Percentiles rank a stretch among this genome's conserved stretches.
Evolutionary conservation across 805 yeast species (phyloP).

Genomic region (Metschnikowia peoriensis): DNA sequence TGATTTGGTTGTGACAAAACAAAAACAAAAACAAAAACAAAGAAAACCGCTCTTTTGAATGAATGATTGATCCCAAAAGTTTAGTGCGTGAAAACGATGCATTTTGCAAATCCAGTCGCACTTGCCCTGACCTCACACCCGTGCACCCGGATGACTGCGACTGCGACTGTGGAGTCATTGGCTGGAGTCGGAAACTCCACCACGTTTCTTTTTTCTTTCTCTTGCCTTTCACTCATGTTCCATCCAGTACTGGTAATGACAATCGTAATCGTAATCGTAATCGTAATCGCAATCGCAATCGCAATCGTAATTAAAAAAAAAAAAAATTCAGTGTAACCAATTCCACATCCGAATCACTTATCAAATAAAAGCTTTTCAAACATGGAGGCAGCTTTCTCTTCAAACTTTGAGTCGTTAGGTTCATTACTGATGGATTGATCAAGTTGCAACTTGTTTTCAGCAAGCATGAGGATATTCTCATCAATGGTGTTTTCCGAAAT

Average conservation of each 20-base stretch:
- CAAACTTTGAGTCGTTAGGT: slow-evolving; percentile 40
- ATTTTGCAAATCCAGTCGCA: neutral
- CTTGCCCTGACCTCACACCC: slow-evolving; percentile 1
- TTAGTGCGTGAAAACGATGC: neutral
- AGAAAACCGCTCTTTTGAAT: neutral
- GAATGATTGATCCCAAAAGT: neutral
- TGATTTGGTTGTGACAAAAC: neutral
- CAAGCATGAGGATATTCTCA: slow-evolving; percentile 81
- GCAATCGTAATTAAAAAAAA: no score
- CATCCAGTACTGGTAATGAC: neutral
- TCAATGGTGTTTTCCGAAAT: slow-evolving; percentile 78
- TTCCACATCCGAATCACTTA: neutral
- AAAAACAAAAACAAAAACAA: neutral
- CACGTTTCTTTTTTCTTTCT: slow-evolving; percentile 1
- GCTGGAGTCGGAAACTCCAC: neutral
- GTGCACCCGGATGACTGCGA: slow-evolving; percentile 6
- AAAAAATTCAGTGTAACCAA: neutral
- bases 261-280: neutral
- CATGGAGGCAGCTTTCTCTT: slow-evolving; percentile 51
- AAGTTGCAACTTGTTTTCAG: slow-evolving; percentile 85
- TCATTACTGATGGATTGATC: slow-evolving; percentile 61
- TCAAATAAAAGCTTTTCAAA: slow-evolving; percentile 50
- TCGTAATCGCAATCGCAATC: neutral
- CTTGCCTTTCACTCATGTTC: neutral
- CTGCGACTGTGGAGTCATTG: slow-evolving; percentile 1